phyloP scores from a whole-genome alignment of 179 eudicot genomes.

The Spinacia oleracea region DNA sequence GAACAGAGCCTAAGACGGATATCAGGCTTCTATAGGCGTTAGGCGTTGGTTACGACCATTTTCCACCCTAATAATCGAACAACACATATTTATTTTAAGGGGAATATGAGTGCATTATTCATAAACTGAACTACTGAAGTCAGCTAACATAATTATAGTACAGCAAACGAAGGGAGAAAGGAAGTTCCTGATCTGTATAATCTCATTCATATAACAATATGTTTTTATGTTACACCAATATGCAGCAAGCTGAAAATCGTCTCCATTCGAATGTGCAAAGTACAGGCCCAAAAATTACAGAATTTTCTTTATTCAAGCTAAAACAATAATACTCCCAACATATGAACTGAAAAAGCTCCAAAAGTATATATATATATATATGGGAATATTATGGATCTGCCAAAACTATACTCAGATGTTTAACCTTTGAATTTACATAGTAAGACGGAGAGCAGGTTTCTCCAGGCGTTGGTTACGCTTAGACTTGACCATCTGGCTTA shows the following conservation, averaged over 20 bases:
- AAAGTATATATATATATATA: too few species aligned
- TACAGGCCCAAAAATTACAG: not conserved
- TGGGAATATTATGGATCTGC: not conserved
- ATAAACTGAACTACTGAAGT: too few species aligned
- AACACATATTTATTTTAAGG: too few species aligned
- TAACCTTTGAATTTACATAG: conserved; percentile 13
- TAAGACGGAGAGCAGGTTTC: conserved; percentile 28
- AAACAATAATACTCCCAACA: not conserved
- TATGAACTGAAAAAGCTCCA: too few species aligned
- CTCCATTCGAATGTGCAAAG: not conserved
- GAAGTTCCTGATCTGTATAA: too few species aligned
- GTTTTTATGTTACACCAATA: not conserved
- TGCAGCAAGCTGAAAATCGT: not conserved
- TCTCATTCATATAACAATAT: not conserved
- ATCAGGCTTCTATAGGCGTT: too few species aligned
- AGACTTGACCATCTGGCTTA: conserved; percentile 27
- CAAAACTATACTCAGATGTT: not conserved
- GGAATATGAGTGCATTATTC: too few species aligned
- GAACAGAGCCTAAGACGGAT: too few species aligned
- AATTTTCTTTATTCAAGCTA: not conserved
- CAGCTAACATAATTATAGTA: too few species aligned
- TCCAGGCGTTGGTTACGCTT: conserved; percentile 23
- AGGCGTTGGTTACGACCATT: too few species aligned
- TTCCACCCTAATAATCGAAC: too few species aligned
- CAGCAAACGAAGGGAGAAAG: too few species aligned